Base-by-base conservation (phyloP, 768 basidiomycete genomes). In the Auriscalpium orientale region DNA sequence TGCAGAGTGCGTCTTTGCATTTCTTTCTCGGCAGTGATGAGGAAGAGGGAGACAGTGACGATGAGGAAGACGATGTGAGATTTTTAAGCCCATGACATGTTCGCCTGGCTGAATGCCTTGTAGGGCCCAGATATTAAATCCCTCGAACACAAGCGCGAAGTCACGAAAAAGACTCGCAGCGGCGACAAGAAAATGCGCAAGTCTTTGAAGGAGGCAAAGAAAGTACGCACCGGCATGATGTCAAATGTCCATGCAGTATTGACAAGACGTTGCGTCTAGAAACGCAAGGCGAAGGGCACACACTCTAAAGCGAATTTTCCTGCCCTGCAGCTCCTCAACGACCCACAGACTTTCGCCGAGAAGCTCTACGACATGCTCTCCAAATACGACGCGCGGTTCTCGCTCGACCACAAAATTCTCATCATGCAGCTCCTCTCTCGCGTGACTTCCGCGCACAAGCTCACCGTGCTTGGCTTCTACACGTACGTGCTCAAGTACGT, bases 361-460 rank as follows among this genome's bases (percentile, higher is more conserved):
- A 94, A 89, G 69, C 79, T 99, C 0, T 97, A 92, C 67, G 88
- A 93, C 62, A 79, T 81, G 51, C 74, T 99, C 44, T 83, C 83
- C 63, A 79, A 77, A 46, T 84, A 94, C 70, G 95, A 98, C 78
- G 94, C 92, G 69, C 88, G 88, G n/a, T 93, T 91, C 67, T 89
- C 91, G 35, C 81, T 98, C 56, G 95, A 98, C 64, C 97, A 98
- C 77, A 98, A 97, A 73, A 88, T 99, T 55, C 79, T 98, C 59
- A 77, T 98, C 68, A 95, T 98, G 92, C 93, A 97, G 67, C 86
- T 99, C 50, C 81, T 98, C 46, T 89, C 93, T 4, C 85, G 97
- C 48, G 88, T 98, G 37, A 94, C 93, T 83, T 91, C 91, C 33
- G 74, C 81, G 2, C 95, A 98, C 75, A 95, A 93, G 70, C 84